Evolutionary conservation across 1,139 yeast genomes (phyloP).

Genomic region (Arxiozyma slooffiae): DNA sequence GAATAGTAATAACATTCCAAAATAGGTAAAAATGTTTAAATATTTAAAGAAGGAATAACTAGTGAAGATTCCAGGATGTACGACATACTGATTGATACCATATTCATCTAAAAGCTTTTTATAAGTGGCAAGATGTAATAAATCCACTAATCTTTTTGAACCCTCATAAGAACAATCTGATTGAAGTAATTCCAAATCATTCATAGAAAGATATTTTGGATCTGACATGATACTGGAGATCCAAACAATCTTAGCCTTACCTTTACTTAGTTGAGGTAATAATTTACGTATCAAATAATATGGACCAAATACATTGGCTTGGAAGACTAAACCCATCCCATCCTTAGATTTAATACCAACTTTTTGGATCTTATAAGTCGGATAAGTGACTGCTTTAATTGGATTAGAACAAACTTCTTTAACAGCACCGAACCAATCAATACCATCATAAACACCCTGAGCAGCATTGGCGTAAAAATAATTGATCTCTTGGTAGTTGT

Average conservation of each 20-base stretch:
- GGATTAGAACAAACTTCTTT: conserved; percentile 58
- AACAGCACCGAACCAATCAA: conserved; percentile 73
- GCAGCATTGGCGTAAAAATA: conserved; percentile 82
- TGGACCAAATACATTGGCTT: conserved; percentile 93
- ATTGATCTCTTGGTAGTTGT: conserved; percentile 58
- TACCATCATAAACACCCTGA: conserved; percentile 76
- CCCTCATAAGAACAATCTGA: conserved; percentile 77
- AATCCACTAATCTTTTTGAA: conserved; percentile 78
- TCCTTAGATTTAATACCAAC: conserved; percentile 63
- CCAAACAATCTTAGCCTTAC: conserved; percentile 65
- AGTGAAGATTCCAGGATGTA: conserved; percentile 91
- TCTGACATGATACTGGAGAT: conserved; percentile 72
- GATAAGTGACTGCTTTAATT: conserved; percentile 71
- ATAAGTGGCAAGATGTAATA: conserved; percentile 66
- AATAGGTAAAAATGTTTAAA: conserved; percentile 65
- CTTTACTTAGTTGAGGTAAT: conserved; percentile 43
- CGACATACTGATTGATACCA: conserved; percentile 61
- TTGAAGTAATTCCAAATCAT: conserved; percentile 63
- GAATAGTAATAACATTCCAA: conserved; percentile 77
- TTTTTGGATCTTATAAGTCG: conserved; percentile 72
- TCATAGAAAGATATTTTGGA: conserved; percentile 56
- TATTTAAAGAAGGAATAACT: conserved; percentile 71
- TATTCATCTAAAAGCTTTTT: conserved; percentile 35
- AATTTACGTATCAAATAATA: conserved; percentile 66
- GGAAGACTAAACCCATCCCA: conserved; percentile 79